These are phyloP conservation scores for Mikania micrantha DNA, from an alignment of 129 eudicot genomes.

Conservation along the genomic window DNA sequence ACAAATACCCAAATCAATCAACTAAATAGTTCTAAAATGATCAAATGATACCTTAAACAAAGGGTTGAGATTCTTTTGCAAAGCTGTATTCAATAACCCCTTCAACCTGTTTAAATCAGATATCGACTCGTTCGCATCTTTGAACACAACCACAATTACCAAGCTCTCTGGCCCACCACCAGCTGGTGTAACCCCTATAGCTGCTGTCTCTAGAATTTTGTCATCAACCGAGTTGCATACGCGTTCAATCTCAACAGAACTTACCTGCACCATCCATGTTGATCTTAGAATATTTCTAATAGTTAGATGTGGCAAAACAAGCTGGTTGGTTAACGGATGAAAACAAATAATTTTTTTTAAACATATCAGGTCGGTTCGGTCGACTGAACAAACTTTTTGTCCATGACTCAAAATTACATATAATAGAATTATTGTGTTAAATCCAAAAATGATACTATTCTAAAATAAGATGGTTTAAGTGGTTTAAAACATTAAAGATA, in stretches of 20 bases:
- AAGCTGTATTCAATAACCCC: slow-evolving; percentile 49
- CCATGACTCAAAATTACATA: too few relatives aligned
- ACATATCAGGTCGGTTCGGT: too few relatives aligned
- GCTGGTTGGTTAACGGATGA: not conserved
- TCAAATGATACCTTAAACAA: slow-evolving; percentile 64
- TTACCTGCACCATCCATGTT: slow-evolving; percentile 40
- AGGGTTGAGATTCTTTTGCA: slow-evolving; percentile 80
- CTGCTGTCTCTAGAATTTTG: slow-evolving; percentile 78
- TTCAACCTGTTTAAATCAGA: slow-evolving; percentile 38
- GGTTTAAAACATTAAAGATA: not conserved
- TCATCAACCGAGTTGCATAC: slow-evolving; percentile 51
- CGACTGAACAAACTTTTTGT: too few relatives aligned
- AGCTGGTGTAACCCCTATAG: slow-evolving; percentile 70
- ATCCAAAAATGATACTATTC: not conserved
- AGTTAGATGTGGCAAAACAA: not conserved
- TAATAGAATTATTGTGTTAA: not conserved
- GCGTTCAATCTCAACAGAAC: slow-evolving; percentile 93
- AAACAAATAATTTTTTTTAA: too few relatives aligned
- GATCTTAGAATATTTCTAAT: not conserved
- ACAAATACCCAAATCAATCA: not conserved
- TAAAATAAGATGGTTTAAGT: not conserved
- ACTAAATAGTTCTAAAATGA: not conserved
- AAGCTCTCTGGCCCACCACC: slow-evolving; percentile 94
- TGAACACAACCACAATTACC: slow-evolving; percentile 71
- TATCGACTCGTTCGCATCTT: slow-evolving; percentile 24